Conservation (phyloP, 768 basidiomycete genomes). For the Rickenella mellea region DNA sequence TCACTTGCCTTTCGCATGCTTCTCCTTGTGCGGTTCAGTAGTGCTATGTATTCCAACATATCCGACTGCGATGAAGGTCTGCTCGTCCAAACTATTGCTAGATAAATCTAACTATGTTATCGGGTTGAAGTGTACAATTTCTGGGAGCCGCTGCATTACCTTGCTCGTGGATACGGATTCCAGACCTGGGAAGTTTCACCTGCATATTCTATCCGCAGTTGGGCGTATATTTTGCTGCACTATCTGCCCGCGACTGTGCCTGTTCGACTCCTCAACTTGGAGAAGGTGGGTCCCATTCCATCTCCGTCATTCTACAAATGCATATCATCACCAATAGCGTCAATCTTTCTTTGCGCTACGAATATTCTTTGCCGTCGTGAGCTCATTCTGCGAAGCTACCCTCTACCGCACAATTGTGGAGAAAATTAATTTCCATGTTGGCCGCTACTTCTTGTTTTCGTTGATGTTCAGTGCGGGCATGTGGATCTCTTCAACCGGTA, state of each 20-base stretch:
- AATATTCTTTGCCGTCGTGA: slow-evolving; percentile 64
- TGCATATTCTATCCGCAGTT: slow-evolving; percentile 83
- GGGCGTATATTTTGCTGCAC: slow-evolving; percentile 87
- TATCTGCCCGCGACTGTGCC: slow-evolving; percentile 55
- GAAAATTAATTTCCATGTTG: slow-evolving; percentile 80
- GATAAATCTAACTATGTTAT: slow-evolving; percentile 1
- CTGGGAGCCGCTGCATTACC: slow-evolving; percentile 95
- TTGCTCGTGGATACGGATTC: slow-evolving; percentile 79
- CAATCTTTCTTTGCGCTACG: slow-evolving; percentile 85
- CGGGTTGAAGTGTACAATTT: slow-evolving; percentile 81
- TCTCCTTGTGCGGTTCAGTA: slow-evolving; percentile 67
- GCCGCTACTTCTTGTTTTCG: slow-evolving; percentile 89
- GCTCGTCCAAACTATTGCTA: slow-evolving; percentile 6
- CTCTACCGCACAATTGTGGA: slow-evolving; percentile 77
- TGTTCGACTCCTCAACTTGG: slow-evolving; percentile 39
- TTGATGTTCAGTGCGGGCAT: slow-evolving; percentile 82
- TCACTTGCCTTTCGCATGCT: slow-evolving; percentile 78
- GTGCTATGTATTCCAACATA: slow-evolving; percentile 93
- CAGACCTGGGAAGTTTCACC: slow-evolving; percentile 99
- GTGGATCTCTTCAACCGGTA: slow-evolving; percentile 87
- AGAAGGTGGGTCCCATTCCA: slow-evolving; percentile 49
- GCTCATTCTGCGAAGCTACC: slow-evolving; percentile 66
- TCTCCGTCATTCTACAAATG: neutral
- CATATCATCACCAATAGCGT: slow-evolving; percentile 40
- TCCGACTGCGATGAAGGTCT: slow-evolving; percentile 96